Evolutionary conservation across 768 basidiomycete genomes (phyloP), one percentile per base, ranked within the genome.

Genomic region (Coprinellus micaceus): DNA sequence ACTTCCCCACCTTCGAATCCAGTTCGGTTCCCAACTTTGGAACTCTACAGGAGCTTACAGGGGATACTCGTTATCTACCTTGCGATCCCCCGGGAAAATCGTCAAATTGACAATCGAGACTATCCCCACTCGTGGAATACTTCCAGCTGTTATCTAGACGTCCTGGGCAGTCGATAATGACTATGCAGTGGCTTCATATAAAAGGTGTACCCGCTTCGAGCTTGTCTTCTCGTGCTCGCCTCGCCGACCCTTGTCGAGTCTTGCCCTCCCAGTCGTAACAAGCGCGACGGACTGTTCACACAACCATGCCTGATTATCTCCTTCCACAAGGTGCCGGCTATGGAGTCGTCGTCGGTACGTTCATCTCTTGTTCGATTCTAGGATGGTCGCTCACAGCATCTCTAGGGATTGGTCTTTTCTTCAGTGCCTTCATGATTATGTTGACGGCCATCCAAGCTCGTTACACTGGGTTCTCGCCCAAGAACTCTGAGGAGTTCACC

Each of bases 271-370:
- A 37, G 36, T 37, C 36, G 36, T n/a, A n/a, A 37, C 36, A 37
- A 17, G 17, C 36, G 17, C 36, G 9, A 37, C 36, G 17, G 36
- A 9, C 36, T 17, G n/a, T 45, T 19, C 43, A 51, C 2, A 7
- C 25, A 19, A 21, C n/a, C 1, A 51, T 51, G 49, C 30, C 49
- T 13, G 49, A 51, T 11, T 39, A 51, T 36, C 67, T 86, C 24
- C 77, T 91, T 50, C 90, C 90, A 22, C 86, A 89, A 73, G 89
- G 87, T 30, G 91, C 89, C 13, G 91, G 91, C 33, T 93, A 92
- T 77, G 91, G 91, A 41, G 89, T 89, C 55, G 70, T 71, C 57
- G 66, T 69, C 41, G 70, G 70, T 67, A 60, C 37, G 67, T 44
- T 22, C 61, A 26, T 47, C 12, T 26, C n/a, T 46, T 45, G n/a